Evolutionary conservation across 129 eudicot species (phyloP).

Genomic region (Helianthus annuus): DNA sequence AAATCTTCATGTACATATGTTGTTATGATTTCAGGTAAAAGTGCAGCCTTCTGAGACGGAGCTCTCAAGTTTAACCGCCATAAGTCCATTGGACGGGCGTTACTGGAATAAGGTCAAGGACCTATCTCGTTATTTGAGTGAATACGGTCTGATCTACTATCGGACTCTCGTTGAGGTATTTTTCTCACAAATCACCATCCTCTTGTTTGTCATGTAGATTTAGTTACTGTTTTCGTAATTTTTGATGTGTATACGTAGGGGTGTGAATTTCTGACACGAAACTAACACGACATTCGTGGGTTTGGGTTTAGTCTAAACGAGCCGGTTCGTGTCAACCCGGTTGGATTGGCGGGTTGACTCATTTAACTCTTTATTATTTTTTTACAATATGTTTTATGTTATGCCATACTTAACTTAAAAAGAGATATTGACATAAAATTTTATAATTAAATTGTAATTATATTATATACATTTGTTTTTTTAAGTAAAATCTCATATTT

Average conservation of each 20-base stretch:
- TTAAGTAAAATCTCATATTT: too few species aligned
- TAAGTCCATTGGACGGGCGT: slow-evolving; percentile 91
- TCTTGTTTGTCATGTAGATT: slow-evolving; percentile 4
- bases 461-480: too few species aligned
- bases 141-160: slow-evolving; percentile 75
- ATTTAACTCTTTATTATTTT: too few species aligned
- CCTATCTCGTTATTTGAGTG: slow-evolving; percentile 75
- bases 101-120: slow-evolving; percentile 84
- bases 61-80: slow-evolving; percentile 70
- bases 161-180: slow-evolving; percentile 84
- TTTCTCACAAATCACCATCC: neutral
- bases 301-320: too few species aligned
- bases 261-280: too few species aligned
- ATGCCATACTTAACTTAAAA: too few species aligned
- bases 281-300: too few species aligned
- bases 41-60: slow-evolving; percentile 49
- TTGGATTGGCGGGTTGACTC: too few species aligned
- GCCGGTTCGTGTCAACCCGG: too few species aligned
- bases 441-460: too few species aligned
- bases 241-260: neutral
- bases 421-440: too few species aligned
- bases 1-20: neutral
- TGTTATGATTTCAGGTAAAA: slow-evolving; percentile 50
- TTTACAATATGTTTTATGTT: too few species aligned
- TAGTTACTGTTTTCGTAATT: neutral